Conservation (phyloP, 202 grass and related monocot species). For the Carex arenaria region DNA sequence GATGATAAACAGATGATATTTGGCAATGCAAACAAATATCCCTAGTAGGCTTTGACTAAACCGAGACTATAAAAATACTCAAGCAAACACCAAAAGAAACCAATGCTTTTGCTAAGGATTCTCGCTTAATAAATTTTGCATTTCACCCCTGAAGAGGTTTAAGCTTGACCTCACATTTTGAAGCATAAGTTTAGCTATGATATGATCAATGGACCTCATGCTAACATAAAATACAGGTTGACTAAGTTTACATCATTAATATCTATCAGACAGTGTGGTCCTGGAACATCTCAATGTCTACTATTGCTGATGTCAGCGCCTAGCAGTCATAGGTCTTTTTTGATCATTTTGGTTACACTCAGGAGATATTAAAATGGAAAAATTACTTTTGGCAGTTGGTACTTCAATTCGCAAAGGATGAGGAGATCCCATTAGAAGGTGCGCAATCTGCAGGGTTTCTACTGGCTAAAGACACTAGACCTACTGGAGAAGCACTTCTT, state of each 20-base stretch:
- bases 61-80: neutral
- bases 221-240: neutral
- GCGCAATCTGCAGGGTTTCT: too few species aligned
- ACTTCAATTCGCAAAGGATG: too few species aligned
- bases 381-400: too few species aligned
- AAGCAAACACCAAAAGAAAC: neutral
- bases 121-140: too few species aligned
- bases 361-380: too few species aligned
- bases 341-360: neutral
- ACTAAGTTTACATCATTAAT: neutral
- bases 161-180: neutral
- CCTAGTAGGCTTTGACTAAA: neutral
- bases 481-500: too few species aligned
- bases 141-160: neutral
- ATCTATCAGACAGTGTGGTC: neutral
- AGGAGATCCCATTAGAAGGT: too few species aligned
- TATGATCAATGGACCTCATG: neutral
- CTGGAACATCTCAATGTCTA: neutral
- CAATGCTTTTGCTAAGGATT: neutral
- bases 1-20: too few species aligned
- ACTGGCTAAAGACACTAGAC: too few species aligned
- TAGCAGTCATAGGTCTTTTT: neutral
- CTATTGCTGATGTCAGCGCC: neutral
- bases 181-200: neutral
- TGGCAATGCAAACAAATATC: too few species aligned